These are phyloP conservation scores for Salix udensis DNA, from an alignment of 345 rosid genomes.

Conservation along the genomic window DNA sequence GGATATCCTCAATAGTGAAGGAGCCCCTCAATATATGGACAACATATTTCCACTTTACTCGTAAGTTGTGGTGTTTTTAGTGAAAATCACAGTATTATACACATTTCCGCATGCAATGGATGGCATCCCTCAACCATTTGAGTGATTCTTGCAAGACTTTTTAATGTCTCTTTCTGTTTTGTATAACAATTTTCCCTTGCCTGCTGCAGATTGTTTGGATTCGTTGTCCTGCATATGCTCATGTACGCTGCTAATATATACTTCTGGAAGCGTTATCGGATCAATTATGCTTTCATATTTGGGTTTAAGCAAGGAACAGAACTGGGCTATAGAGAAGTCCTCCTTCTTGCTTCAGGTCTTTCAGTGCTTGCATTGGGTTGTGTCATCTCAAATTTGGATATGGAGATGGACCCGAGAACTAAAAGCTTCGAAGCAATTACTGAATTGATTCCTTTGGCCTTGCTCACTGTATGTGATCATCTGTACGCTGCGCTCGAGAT, in stretches of 20 bases:
- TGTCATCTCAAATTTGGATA: conserved; percentile 62
- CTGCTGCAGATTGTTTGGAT: conserved; percentile 57
- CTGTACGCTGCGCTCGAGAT: not conserved
- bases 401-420: conserved; percentile 83
- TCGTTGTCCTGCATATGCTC: conserved; percentile 61
- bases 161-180: not conserved
- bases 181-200: not conserved
- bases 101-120: too few relatives aligned
- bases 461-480: conserved; percentile 56
- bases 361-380: conserved; percentile 51
- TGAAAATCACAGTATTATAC: too few relatives aligned
- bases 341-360: conserved; percentile 48
- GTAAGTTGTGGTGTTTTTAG: conserved; percentile 16
- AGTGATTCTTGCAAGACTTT: not conserved
- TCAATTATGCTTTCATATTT: conserved; percentile 69
- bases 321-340: conserved; percentile 62
- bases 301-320: conserved; percentile 76
- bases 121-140: too few relatives aligned
- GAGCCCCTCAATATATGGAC: conserved; percentile 53
- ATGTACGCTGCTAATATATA: conserved; percentile 59
- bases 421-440: conserved; percentile 49
- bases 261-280: conserved; percentile 61
- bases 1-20: conserved; percentile 42
- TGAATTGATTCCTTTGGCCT: conserved; percentile 60
- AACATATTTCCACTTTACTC: conserved; percentile 79